Conservation (phyloP, 306 rosid genomes). For the Prunus kanzakura region DNA sequence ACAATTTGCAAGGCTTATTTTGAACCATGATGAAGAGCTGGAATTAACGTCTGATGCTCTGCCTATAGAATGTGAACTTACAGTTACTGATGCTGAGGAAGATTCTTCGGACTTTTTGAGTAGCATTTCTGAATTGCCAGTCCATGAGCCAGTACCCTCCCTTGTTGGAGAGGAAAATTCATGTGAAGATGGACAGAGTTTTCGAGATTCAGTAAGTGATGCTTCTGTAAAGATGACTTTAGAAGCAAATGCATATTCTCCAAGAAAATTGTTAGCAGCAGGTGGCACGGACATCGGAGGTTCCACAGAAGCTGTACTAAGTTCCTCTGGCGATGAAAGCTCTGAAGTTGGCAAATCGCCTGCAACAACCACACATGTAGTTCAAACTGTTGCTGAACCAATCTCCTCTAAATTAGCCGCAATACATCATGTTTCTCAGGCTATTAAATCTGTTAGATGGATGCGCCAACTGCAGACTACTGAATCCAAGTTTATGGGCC, state of each 20-base stretch:
- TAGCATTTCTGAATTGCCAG: conserved; percentile 45
- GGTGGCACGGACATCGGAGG: conserved; percentile 36
- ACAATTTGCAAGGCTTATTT: conserved; percentile 93
- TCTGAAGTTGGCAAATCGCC: conserved; percentile 42
- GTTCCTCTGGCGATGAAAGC: conserved; percentile 36
- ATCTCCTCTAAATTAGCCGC: conserved; percentile 91
- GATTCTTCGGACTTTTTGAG: conserved; percentile 54
- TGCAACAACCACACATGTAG: conserved; percentile 57
- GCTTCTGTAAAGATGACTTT: conserved; percentile 45
- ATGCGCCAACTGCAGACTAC: conserved; percentile 82
- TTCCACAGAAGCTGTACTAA: conserved; percentile 31
- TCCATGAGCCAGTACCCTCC: conserved; percentile 36
- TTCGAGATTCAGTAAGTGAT: conserved; percentile 41
- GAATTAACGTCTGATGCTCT: conserved; percentile 66
- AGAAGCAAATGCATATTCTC: conserved; percentile 35
- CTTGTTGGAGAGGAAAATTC: conserved; percentile 36
- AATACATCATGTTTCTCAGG: conserved; percentile 96
- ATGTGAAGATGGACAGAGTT: conserved; percentile 38
- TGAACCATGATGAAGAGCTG: conserved; percentile 71
- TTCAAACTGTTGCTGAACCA: conserved; percentile 87
- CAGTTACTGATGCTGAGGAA: conserved; percentile 67
- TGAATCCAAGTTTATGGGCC: conserved; percentile 57
- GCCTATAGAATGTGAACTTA: conserved; percentile 53
- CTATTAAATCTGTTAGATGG: conserved; percentile 93
- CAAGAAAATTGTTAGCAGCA: conserved; percentile 38